Evolutionary conservation across 345 rosid genomes (phyloP).

Genomic region (Linum usitatissimum): DNA sequence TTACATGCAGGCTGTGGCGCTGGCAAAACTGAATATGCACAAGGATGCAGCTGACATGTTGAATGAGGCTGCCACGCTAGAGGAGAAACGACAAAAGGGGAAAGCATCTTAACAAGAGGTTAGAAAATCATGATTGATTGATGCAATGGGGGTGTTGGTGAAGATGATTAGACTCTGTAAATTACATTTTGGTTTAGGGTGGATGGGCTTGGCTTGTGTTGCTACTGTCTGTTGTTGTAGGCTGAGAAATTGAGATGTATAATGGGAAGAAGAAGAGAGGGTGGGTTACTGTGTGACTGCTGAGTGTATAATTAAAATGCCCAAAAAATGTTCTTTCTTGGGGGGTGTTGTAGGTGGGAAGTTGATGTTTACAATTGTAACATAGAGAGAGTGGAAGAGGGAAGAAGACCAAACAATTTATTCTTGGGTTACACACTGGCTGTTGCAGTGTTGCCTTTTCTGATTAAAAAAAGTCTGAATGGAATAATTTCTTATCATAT

Average conservation of each 20-base stretch:
- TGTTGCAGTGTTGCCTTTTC: slow-evolving; percentile 9
- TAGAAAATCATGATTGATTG: neutral
- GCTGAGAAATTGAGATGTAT: neutral
- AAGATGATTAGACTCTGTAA: neutral
- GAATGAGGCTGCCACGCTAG: slow-evolving; percentile 15
- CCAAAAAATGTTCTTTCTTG: neutral
- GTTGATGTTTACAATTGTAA: slow-evolving; percentile 23
- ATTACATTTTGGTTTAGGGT: neutral
- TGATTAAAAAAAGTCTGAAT: slow-evolving; percentile 11
- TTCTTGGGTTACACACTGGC: slow-evolving; percentile 3
- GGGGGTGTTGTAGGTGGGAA: neutral
- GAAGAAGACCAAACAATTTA: neutral
- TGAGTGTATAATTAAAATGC: neutral
- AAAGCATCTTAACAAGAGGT: neutral
- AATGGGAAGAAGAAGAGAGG: neutral
- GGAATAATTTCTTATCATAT: slow-evolving; percentile 10
- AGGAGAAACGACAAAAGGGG: slow-evolving; percentile 9
- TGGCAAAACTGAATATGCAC: slow-evolving; percentile 14
- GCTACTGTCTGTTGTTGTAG: neutral
- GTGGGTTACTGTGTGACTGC: neutral
- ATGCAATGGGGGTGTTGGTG: neutral
- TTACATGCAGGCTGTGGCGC: slow-evolving; percentile 13
- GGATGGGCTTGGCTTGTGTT: neutral
- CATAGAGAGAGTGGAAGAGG: slow-evolving; percentile 12
- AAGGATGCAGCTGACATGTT: slow-evolving; percentile 18